Evolutionary conservation across 2,329 filamentous ascomycete species (phyloP).

Genomic region (Calonectria fujianensis): DNA sequence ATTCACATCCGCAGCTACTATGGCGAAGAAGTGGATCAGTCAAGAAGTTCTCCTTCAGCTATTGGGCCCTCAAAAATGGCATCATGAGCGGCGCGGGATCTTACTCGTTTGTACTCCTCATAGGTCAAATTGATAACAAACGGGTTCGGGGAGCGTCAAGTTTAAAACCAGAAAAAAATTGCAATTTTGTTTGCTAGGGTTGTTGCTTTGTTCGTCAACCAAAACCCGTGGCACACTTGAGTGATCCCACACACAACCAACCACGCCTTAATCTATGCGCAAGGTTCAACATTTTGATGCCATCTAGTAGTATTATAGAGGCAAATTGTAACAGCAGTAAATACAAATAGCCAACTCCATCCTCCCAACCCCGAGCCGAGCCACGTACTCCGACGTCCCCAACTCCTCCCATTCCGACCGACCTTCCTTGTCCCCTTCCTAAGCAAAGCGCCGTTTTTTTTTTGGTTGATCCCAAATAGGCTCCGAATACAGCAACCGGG

Average conservation of each 20-base stretch:
- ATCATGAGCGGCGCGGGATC: too few relatives aligned
- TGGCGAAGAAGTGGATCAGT: too few relatives aligned
- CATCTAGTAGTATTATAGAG: constrained; percentile 32
- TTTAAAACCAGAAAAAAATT: too few relatives aligned
- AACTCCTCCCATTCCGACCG: constrained; percentile 24
- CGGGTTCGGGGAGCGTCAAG: too few relatives aligned
- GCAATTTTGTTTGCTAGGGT: too few relatives aligned
- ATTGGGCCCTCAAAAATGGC: background rate
- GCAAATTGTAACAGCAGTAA: constrained; percentile 10
- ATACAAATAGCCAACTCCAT: constrained; percentile 40
- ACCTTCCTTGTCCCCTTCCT: background rate
- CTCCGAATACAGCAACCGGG: background rate
- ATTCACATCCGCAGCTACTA: background rate
- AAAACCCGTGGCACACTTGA: too few relatives aligned
- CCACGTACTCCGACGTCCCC: constrained; percentile 30
- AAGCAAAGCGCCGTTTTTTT: constrained; percentile 30
- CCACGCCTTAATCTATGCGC: background rate
- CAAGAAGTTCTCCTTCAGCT: background rate
- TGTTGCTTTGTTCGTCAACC: too few relatives aligned
- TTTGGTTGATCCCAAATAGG: background rate
- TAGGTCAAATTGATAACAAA: too few relatives aligned
- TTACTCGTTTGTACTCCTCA: too few relatives aligned
- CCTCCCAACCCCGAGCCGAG: constrained; percentile 18
- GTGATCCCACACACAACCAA: too few relatives aligned
- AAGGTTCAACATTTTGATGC: constrained; percentile 18